These are phyloP conservation scores for Pythium myriotylum DNA, from an alignment of 352 stramenopile species.

Conservation along the genomic window DNA sequence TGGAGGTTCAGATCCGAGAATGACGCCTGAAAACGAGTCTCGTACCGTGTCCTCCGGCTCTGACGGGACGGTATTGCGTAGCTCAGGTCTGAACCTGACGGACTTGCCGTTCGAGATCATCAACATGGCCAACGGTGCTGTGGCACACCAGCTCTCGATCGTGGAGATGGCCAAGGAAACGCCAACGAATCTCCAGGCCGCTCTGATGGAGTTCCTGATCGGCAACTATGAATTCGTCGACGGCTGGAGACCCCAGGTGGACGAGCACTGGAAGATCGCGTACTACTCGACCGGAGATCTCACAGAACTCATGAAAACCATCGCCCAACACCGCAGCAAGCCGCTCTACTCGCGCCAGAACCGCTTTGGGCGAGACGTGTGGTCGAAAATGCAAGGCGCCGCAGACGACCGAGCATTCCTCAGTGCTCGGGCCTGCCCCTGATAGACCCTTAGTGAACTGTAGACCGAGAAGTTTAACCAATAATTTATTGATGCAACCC, in stretches of 20 bases:
- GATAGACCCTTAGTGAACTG: not conserved
- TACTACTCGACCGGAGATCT: constrained; percentile 42
- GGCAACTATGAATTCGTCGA: constrained; percentile 26
- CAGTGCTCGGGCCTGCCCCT: not conserved
- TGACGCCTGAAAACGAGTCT: not conserved
- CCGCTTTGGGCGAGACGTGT: constrained; percentile 25
- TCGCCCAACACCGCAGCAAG: constrained; percentile 16
- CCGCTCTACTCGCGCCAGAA: constrained; percentile 29
- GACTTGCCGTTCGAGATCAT: constrained; percentile 36
- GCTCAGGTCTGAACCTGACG: constrained; percentile 10
- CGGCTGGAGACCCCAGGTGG: constrained; percentile 22
- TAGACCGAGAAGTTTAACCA: constrained; percentile 2
- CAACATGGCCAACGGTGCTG: constrained; percentile 28
- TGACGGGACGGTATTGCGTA: constrained; percentile 12
- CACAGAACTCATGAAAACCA: constrained; percentile 29
- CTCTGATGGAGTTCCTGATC: constrained; percentile 34
- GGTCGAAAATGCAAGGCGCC: not conserved
- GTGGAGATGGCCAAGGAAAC: constrained; percentile 37
- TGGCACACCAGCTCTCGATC: constrained; percentile 33
- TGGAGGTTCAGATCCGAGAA: not conserved
- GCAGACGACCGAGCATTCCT: not conserved
- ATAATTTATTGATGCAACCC: not conserved
- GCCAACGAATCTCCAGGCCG: constrained; percentile 21
- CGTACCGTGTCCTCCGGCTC: not conserved
- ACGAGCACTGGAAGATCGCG: constrained; percentile 27